Conservation (phyloP, 768 basidiomycete species). For the Paxillus ammoniavirescens region DNA sequence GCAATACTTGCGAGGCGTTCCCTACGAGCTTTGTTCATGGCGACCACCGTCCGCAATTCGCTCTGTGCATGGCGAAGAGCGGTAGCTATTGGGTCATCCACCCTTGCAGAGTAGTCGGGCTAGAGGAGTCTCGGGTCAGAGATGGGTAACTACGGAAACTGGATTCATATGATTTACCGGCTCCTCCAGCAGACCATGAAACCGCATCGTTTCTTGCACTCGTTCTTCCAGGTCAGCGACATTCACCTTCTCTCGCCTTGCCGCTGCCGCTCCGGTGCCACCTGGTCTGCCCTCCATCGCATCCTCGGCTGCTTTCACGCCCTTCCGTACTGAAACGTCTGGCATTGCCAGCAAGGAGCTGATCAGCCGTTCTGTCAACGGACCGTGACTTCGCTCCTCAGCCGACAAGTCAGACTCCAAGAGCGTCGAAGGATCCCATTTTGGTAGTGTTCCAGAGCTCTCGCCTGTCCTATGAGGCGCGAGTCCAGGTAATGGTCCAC, state of each 20-base stretch:
- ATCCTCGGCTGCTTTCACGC: slow-evolving; percentile 80
- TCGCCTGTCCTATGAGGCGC: slow-evolving; percentile 36
- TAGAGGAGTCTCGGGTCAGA: slow-evolving; percentile 31
- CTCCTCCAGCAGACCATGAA: slow-evolving; percentile 65
- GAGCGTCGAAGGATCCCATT: slow-evolving; percentile 84
- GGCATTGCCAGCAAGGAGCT: slow-evolving; percentile 71
- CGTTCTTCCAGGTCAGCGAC: slow-evolving; percentile 77
- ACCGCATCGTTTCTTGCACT: slow-evolving; percentile 73
- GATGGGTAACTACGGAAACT: slow-evolving; percentile 4
- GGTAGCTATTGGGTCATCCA: slow-evolving; percentile 93
- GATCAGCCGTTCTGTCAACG: slow-evolving; percentile 81
- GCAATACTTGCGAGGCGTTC: slow-evolving; percentile 71
- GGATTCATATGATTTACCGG: slow-evolving; percentile 52
- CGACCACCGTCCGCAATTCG: slow-evolving; percentile 72
- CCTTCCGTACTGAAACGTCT: slow-evolving; percentile 64
- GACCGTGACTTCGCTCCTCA: slow-evolving; percentile 84
- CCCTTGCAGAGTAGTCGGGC: slow-evolving; percentile 74
- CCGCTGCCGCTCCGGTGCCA: slow-evolving; percentile 75
- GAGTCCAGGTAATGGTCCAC: slow-evolving; percentile 40
- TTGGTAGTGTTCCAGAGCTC: slow-evolving; percentile 44
- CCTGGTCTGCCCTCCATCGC: slow-evolving; percentile 83
- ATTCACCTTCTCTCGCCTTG: slow-evolving; percentile 70
- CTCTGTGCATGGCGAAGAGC: slow-evolving; percentile 87
- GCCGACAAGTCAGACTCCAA: slow-evolving; percentile 63
- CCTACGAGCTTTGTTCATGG: slow-evolving; percentile 83